phyloP scores from a whole-genome alignment of 2,329 filamentous ascomycete genomes.

The Ceratocystis albifundus region DNA sequence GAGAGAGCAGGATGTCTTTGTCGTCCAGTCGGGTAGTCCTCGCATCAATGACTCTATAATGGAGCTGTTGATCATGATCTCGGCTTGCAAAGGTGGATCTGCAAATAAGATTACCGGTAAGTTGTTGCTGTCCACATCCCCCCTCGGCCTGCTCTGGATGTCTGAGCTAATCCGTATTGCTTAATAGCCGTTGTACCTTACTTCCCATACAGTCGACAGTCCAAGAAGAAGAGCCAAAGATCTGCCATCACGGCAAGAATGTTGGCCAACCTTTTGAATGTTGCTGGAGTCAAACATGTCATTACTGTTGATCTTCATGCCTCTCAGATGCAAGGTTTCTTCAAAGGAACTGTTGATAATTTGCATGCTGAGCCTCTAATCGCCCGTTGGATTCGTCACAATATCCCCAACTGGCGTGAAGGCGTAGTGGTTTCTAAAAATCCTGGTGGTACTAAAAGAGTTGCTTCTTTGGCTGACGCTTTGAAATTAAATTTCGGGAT shows the following conservation, averaged over 20 bases:
- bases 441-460: constrained; percentile 89
- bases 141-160: neutral
- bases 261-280: constrained; percentile 85
- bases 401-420: constrained; percentile 77
- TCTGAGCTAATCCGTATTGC: constrained; percentile 19
- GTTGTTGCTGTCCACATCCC: constrained; percentile 27
- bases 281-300: constrained; percentile 93
- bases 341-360: constrained; percentile 94
- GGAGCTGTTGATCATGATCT: constrained; percentile 98
- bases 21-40: constrained; percentile 90
- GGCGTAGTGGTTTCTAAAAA: constrained; percentile 98
- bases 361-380: constrained; percentile 91
- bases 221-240: constrained; percentile 96
- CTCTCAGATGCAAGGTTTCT: constrained; percentile 99
- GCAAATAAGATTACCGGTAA: constrained; percentile 91
- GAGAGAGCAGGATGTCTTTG: constrained; percentile 96
- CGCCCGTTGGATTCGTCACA: constrained; percentile 85
- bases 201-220: constrained; percentile 98
- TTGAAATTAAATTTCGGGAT: constrained; percentile 97
- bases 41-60: constrained; percentile 98
- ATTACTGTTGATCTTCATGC: constrained; percentile 94
- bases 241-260: constrained; percentile 94
- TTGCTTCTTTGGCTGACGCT: constrained; percentile 89
- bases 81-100: constrained; percentile 93
- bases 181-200: constrained; percentile 70